Base-by-base conservation (phyloP, 176 grass and related monocot species). In the Carex parvula region DNA sequence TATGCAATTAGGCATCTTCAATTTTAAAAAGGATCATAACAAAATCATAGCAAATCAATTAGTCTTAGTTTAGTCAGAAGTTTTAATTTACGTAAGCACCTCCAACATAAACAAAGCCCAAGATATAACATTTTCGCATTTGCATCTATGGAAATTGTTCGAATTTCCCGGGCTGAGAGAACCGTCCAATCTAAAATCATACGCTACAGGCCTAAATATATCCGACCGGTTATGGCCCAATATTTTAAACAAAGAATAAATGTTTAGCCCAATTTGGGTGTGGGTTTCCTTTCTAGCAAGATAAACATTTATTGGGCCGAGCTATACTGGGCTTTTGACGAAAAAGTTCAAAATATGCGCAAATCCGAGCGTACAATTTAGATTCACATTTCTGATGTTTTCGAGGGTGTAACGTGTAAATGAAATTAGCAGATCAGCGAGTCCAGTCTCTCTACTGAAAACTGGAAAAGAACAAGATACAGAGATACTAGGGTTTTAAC, bases 401-500 rank as follows among this genome's bases (percentile, higher is more conserved):
- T 16, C 12, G 13, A 67, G 29, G 64, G 29, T 67, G 12, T n/a
- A n/a, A n/a, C n/a, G n/a, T n/a, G n/a, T 16, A 30, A 67, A 14
- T 67, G 13, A 16, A 67, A 35, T 67, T 67, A 16, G 4, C 29
- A 67, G 64, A 65, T 65, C 26, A 1, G 29, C 64, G 59, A 3
- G 2, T 64, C 55, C 55, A 58, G 17, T 72, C 18, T 44, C 68
- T 71, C 16, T 20, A 46, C 70, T 71, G 61, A 59, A 35, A 44
- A 83, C 44, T 60, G 81, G 44, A 17, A 54, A 33, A 80, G 66
- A 59, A 68, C 37, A 17, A n/a, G 11, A n/a, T 64, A 48, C 64
- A 92, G 91, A n/a, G 3, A n/a, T 30, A 72, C 64, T 94, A 92
- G 94, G 92, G 92, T 94, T 94, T 88, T 60, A 84, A 87, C 67